Base-by-base conservation (phyloP, 2,329 filamentous ascomycete species). In the Berkeleyomyces rouxiae region DNA sequence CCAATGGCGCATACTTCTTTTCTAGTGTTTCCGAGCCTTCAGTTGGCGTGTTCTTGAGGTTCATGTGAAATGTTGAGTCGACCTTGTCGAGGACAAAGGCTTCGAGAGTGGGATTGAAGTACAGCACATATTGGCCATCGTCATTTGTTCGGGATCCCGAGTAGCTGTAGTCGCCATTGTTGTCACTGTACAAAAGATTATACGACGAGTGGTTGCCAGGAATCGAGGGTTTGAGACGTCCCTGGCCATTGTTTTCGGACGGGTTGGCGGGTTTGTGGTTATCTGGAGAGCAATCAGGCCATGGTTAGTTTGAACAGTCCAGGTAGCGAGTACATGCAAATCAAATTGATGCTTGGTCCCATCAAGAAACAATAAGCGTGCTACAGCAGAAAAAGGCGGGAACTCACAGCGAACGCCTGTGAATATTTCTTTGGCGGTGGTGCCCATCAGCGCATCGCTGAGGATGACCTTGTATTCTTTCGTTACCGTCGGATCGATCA, bases 51-150 rank as follows among this genome's bases (percentile, higher is more conserved):
- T 80, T 82, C 61, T 82, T 83, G 61, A 96, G 75, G 72, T 96
- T 96, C 85, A 96, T 91, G 69, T 89, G 85, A 73, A 95, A 87
- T 46, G 85, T 84, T n/a, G 85, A 86, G 70, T 89, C 83, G 62
- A 96, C 77, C 60, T 83, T 84, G 74, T 96, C 90, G 62, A 96
- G 79, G 37, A 93, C 83, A 67, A 93, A 93, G 63, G 81, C 85
- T 69, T 92, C 83, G 61, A 82, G 83, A 16, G 78, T 76, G 7
- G 85, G 79, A 72, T 95, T 88, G 70, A 92, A 93, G 64, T 92
- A 81, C 60, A 95, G 79, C 44, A 85, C 80, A 69, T 82, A 85
- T 70, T 84, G 79, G 62, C 75, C 77, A 63, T 80, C 77, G 64
- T 79, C 78, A 33, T 76, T 78, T 62, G 78, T 78, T 61, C 83